Evolutionary conservation across 805 yeast species (phyloP).

Genomic region (Cyberlindnera mycetangii): DNA sequence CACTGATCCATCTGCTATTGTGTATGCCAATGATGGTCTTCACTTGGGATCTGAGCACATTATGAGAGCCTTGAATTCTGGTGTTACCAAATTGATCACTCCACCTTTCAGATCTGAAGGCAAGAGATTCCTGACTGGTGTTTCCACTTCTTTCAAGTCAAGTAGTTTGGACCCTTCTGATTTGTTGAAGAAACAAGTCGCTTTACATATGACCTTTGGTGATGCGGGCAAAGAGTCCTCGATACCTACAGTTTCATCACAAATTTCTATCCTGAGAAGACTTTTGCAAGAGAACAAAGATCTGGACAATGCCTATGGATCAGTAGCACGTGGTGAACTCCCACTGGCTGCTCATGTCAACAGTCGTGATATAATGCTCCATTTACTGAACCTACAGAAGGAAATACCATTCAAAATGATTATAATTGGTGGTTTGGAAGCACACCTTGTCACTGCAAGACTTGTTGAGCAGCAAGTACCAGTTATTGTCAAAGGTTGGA

Average conservation of each 20-base stretch:
- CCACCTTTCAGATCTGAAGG: constrained; percentile 14
- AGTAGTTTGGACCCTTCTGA: background rate
- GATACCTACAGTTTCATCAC: constrained; percentile 7
- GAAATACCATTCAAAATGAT: constrained; percentile 4
- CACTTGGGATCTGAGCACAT: constrained; percentile 8
- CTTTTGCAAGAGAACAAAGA: constrained; percentile 1
- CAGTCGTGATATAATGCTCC: constrained; percentile 5
- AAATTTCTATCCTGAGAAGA: constrained; percentile 2
- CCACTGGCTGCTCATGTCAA: constrained; percentile 9
- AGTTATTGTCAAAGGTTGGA: constrained; percentile 9
- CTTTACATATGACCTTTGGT: constrained; percentile 9
- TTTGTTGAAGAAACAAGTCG: constrained; percentile 5
- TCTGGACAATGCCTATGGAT: constrained; percentile 5
- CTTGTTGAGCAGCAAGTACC: constrained; percentile 3
- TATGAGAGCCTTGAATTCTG: constrained; percentile 6
- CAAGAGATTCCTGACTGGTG: constrained; percentile 7
- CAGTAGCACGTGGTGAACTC: constrained; percentile 7
- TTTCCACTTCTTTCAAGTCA: constrained; percentile 4
- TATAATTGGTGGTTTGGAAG: constrained; percentile 9
- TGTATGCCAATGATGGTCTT: constrained; percentile 9
- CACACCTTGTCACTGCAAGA: constrained; percentile 3
- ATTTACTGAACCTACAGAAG: constrained; percentile 1
- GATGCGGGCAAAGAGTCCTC: constrained; percentile 5
- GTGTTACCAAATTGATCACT: constrained; percentile 6
- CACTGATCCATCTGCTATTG: background rate